Evolutionary conservation across 148 eudicot genomes (phyloP), one percentile per base, ranked within the genome.

Genomic region (Vaccinium darrowii): DNA sequence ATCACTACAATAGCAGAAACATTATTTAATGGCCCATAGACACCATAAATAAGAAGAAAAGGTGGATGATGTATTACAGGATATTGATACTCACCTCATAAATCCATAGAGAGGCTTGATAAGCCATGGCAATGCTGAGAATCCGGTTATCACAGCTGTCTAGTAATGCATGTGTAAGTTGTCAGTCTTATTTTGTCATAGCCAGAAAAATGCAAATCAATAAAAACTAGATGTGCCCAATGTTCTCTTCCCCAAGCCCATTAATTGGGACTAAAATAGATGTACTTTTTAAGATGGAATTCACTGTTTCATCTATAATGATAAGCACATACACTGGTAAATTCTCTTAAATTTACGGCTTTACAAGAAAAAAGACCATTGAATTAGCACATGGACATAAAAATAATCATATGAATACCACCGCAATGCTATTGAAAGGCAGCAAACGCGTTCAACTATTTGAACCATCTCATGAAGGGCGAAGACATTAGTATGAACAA

Each of bases 121-220:
- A 83, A 97, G 99, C 99, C 99, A 97, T 16, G 99, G 99, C 57
- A 97, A 90, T 85, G 98, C 83, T 79, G 99, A 93, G 90, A 97
- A 91, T 53, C 99, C 99, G 62, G 98, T 84, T 90, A 97, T 92
- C 79, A 97, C 88, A 91, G 99, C 99, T 91, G 99, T 97, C 99
- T 97, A 92, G 93, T 90, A 87, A 90, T 89, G 63, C 87, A 90
- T 43, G 82, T 67, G 89, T 82, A 84, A 87, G 82, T 88, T 84
- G 90, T 92, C 84, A 93, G 89, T 86, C 62, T 43, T 81, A 65
- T 30, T 52, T 53, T 33, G 10, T 27, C 57, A 43, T 43, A 78
- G 47, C 57, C 47, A 75, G 27, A 76, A 84, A 21, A 84, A 19
- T 8, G 43, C 21, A 19, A 52, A 74, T 50, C 57, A 56, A 23